Base-by-base conservation (phyloP, 345 rosid species). In the Carallia pectinifolia region DNA sequence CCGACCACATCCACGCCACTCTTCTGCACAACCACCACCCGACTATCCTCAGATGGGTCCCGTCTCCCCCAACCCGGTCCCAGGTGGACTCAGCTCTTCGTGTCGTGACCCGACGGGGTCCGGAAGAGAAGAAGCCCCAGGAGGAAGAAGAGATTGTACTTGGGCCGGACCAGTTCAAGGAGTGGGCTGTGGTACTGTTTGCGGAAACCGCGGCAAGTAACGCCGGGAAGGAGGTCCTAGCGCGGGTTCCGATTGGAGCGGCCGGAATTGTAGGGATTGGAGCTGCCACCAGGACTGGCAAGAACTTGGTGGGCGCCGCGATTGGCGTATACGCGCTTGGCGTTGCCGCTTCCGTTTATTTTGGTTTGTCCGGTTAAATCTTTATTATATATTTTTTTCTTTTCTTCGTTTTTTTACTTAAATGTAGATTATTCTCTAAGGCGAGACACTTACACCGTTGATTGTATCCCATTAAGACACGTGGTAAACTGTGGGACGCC, bases 261-360 rank as follows among this genome's bases (percentile, higher is more conserved):
- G 86, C 80, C 7, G 96, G 97, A 44, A 91, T 91, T 38, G 83
- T 83, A 34, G 98, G 96, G 34, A 66, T 89, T 53, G 97, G 96
- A 0, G 83, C 85, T 6, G 84, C 77, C 64, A 81, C 89, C 53
- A 79, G 89, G 77, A 70, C 86, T 0, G 76, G 86, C 19, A 86
- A 68, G 68, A 82, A 78, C 62, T 39, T 88, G 12, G 65, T 88
- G 23, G 97, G 91, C 23, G 80, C 90, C 4, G 89, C 81, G 82
- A 79, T 88, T 65, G 98, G 92, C 39, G 81, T 81, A 4, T 93
- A 90, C 83, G 91, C 94, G 12, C 81, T 90, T 16, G 94, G 97
- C 9, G 90, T 91, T 17, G 94, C 85, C 2, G 77, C 94, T 66
- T 89, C 96, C 13, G 77, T 91, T 72, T 88, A 82, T 67, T 81